Conservation (phyloP, 2,329 filamentous ascomycete species). For the Cryphonectria radicalis region DNA sequence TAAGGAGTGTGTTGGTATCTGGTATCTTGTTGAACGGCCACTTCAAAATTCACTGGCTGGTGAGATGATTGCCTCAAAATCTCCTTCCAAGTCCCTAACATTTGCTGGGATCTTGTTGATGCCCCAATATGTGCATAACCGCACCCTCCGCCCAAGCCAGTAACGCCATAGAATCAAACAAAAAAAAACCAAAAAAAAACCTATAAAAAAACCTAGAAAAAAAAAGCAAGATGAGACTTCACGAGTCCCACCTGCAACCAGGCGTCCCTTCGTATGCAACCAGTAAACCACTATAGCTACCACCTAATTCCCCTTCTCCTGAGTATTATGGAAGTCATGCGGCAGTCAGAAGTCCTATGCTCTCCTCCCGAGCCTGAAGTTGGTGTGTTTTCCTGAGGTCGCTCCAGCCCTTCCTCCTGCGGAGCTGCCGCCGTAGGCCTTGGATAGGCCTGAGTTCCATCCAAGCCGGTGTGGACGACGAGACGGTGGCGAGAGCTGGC, state of each 20-base stretch:
- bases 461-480: conserved; percentile 4
- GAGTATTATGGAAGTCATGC: not conserved
- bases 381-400: conserved; percentile 9
- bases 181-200: not conserved
- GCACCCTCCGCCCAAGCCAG: not conserved
- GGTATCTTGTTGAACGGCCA: not conserved
- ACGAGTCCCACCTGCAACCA: not conserved
- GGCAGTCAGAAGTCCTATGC: conserved; percentile 6
- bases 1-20: conserved; percentile 2
- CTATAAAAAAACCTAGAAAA: too few relatives aligned
- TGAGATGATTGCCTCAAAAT: not conserved
- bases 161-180: not conserved
- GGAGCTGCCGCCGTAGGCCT: conserved; percentile 11
- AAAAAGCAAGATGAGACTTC: not conserved
- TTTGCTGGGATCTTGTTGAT: not conserved
- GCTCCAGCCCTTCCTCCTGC: conserved; percentile 20
- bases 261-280: not conserved
- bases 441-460: conserved; percentile 15
- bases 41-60: not conserved
- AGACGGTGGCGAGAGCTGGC: not conserved
- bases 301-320: not conserved
- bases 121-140: not conserved
- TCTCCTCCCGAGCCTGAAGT: conserved; percentile 11
- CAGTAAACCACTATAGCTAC: not conserved
- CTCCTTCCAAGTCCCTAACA: not conserved